These are phyloP conservation scores for Fraxinus pennsylvanica DNA, from an alignment of 257 asterid genomes.

Conservation along the genomic window DNA sequence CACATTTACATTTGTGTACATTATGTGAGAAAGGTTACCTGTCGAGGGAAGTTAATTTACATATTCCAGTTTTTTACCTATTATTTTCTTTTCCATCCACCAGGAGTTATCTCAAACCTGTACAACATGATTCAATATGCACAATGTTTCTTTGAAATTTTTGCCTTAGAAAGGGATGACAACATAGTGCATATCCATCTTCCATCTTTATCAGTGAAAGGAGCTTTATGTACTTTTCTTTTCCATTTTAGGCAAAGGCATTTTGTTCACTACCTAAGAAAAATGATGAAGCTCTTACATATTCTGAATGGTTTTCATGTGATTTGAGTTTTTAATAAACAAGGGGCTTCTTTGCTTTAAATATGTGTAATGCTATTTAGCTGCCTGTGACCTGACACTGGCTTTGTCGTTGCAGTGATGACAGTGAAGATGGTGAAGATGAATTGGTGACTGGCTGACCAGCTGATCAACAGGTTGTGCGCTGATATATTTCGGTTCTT, in stretches of 20 bases:
- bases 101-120: background rate
- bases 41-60: background rate
- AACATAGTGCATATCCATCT: background rate
- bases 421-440: conserved; percentile 63
- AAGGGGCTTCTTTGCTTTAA: conserved; percentile 1
- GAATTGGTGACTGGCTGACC: conserved; percentile 42
- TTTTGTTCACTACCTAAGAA: background rate
- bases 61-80: background rate
- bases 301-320: background rate
- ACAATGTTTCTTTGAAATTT: background rate
- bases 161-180: background rate
- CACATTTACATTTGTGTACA: background rate
- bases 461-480: conserved; percentile 25
- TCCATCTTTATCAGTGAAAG: background rate
- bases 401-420: conserved; percentile 63
- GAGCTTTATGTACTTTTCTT: background rate
- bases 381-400: background rate
- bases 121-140: background rate
- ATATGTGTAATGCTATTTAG: background rate
- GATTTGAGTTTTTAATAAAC: background rate
- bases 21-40: background rate
- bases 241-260: background rate
- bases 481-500: background rate
- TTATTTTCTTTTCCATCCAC: background rate
- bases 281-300: background rate